These are phyloP conservation scores for Tetracladium maxilliforme DNA, from an alignment of 2,329 filamentous ascomycete genomes.

Conservation along the genomic window DNA sequence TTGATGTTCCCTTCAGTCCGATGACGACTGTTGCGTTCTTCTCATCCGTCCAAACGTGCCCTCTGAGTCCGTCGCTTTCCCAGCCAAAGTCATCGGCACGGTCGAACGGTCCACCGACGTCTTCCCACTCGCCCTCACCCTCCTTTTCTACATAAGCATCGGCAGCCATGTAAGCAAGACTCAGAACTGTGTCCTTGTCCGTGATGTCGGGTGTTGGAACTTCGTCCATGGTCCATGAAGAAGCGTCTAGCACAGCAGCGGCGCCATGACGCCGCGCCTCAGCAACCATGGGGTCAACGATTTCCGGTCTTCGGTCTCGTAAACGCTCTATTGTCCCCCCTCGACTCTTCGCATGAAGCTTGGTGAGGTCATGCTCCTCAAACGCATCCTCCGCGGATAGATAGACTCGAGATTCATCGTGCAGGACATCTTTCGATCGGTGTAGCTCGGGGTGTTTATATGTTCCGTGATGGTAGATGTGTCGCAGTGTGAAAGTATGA, in stretches of 20 bases:
- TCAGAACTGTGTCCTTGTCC: constrained; percentile 72
- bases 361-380: constrained; percentile 31
- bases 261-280: constrained; percentile 51
- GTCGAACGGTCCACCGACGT: constrained; percentile 68
- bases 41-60: constrained; percentile 83
- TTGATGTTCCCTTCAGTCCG: constrained; percentile 80
- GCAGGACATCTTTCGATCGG: constrained; percentile 54
- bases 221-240: constrained; percentile 66
- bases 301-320: constrained; percentile 58
- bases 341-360: constrained; percentile 47
- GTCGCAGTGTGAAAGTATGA: constrained; percentile 44
- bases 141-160: constrained; percentile 75
- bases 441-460: constrained; percentile 66
- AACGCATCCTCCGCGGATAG: constrained; percentile 44
- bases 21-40: constrained; percentile 79
- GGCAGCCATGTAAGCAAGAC: constrained; percentile 74
- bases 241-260: constrained; percentile 10
- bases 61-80: constrained; percentile 76
- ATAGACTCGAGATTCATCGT: constrained; percentile 41
- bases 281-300: constrained; percentile 66
- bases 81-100: constrained; percentile 84
- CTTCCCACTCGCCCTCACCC: constrained; percentile 65
- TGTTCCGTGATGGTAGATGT: constrained; percentile 87
- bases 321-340: constrained; percentile 64
- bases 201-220: constrained; percentile 68